Evolutionary conservation across 2,329 filamentous ascomycete species (phyloP), one percentile per base, ranked within the genome.

Genomic region (Chrysosporium keratinophilum): DNA sequence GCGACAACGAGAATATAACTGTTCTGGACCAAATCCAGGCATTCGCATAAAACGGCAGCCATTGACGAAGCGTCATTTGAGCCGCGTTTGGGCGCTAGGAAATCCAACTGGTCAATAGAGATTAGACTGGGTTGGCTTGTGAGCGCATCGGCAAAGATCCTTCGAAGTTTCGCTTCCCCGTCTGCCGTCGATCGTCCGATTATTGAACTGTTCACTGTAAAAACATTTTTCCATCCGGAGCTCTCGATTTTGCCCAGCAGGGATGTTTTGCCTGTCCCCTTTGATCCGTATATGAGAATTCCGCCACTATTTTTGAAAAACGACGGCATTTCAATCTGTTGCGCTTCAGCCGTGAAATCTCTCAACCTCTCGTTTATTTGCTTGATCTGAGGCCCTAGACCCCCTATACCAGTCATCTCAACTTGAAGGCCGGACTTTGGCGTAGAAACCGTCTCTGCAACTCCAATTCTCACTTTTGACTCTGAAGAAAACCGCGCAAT

Each of bases 201-300:
- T 9, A 63, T 61, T 5, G 69, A 67, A 19, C 64, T 65, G 14
- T 66, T 65, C 47, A 70, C 61, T 50, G 59, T 77, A 59, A 85
- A 78, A 0, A 89, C 80, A 40, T 79, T 80, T 19, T 80, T 81
- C 87, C 88, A 95, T 55, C 77, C 78, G 0, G 82, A 80, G 5
- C 74, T 76, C 7, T 82, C 79, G 17, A 96, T 75, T 33, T 80
- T 78, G 14, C 84, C 68, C 1, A 96, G 72, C 0, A 96, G 74
- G 58, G 85, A 77, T 0, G 82, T 85, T 71, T 96, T 96, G 20
- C 91, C 91, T 0, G 87, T 94, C 10, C 91, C 90, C 57, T 81
- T 80, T 15, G 87, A 83, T 12, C 91, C 91, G 65, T 94, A 84
- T 3, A 96, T 74, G 20, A 93, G 76, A 35, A 93, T 77, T 0